A percentile compares a stretch with the other conserved stretches of the same genome.
phyloP scores from a whole-genome alignment of 768 basidiomycete genomes.

The Lactarius sanguifluus region DNA sequence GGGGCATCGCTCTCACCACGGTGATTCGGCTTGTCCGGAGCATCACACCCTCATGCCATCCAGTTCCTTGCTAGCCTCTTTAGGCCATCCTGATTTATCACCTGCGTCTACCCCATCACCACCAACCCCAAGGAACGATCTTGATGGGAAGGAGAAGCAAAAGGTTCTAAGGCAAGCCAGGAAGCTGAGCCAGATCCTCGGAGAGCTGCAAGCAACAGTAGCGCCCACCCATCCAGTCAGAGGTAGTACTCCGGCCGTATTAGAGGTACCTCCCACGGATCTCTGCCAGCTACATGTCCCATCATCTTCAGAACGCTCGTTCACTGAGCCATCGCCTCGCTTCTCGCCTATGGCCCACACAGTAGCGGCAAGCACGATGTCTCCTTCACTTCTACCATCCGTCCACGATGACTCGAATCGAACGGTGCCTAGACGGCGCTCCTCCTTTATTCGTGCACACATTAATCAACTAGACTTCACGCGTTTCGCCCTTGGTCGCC shows the following conservation, averaged over 20 bases:
- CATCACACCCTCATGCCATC: background rate
- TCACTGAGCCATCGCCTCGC: conserved; percentile 2
- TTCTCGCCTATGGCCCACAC: conserved; percentile 4
- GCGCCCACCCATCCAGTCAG: conserved; percentile 14
- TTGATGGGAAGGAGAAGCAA: conserved; percentile 39
- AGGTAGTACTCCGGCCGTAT: conserved; percentile 1
- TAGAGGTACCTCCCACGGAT: conserved; percentile 5
- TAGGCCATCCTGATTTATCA: conserved; percentile 8
- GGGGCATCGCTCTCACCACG: background rate
- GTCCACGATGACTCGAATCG: background rate
- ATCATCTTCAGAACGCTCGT: background rate
- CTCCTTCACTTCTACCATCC: conserved; percentile 1
- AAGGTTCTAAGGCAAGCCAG: conserved; percentile 43
- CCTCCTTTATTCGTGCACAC: background rate
- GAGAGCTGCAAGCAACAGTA: conserved; percentile 33
- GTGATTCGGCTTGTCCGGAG: background rate
- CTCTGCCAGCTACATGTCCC: conserved; percentile 3
- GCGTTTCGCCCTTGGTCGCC: conserved; percentile 7
- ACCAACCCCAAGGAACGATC: conserved; percentile 36
- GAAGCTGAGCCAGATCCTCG: conserved; percentile 47
- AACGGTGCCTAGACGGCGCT: background rate
- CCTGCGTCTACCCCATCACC: conserved; percentile 23
- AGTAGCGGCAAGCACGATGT: background rate
- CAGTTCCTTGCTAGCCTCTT: conserved; percentile 6
- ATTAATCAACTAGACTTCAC: conserved; percentile 1